Percentiles rank a stretch among this genome's conserved stretches.
Evolutionary conservation across 768 basidiomycete species (phyloP).

Genomic region (Suillus placidus): DNA sequence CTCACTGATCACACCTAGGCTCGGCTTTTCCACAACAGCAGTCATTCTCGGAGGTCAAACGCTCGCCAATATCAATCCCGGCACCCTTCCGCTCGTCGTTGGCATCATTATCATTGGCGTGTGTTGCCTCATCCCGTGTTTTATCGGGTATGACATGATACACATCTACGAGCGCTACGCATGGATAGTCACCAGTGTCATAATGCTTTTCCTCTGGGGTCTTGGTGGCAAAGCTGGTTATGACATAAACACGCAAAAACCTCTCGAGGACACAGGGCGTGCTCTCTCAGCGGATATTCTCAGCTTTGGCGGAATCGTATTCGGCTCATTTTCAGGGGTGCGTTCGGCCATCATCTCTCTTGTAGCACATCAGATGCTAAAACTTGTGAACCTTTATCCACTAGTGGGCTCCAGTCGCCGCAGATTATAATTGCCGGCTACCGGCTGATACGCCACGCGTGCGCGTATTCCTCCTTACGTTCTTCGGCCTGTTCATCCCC

Average conservation of each 20-base stretch:
- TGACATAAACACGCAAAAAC: slow-evolving; percentile 44
- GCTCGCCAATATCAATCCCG: slow-evolving; percentile 47
- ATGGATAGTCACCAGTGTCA: slow-evolving; percentile 50
- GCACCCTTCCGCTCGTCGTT: slow-evolving; percentile 47
- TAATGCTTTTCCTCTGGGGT: slow-evolving; percentile 55
- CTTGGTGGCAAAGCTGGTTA: slow-evolving; percentile 51
- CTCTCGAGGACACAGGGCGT: slow-evolving; percentile 46
- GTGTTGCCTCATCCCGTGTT: slow-evolving; percentile 47
- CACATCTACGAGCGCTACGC: slow-evolving; percentile 58
- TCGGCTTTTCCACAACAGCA: slow-evolving; percentile 52
- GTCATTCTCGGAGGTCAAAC: slow-evolving; percentile 60
- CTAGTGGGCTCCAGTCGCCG: slow-evolving; percentile 53
- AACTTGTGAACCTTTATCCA: not conserved
- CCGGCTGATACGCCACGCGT: slow-evolving; percentile 45
- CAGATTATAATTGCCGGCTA: slow-evolving; percentile 57
- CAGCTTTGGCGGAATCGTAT: slow-evolving; percentile 54
- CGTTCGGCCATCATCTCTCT: slow-evolving; percentile 8
- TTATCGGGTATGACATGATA: slow-evolving; percentile 49
- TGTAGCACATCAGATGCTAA: not conserved
- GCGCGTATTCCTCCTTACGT: slow-evolving; percentile 52
- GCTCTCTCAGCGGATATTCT: slow-evolving; percentile 43
- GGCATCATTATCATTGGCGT: slow-evolving; percentile 51
- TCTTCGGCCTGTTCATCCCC: slow-evolving; percentile 53
- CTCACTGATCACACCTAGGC: slow-evolving; percentile 22
- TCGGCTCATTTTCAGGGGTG: slow-evolving; percentile 48